phyloP scores from a whole-genome alignment of 164 flowering plant genomes.

The Cinnamomum chago region DNA sequence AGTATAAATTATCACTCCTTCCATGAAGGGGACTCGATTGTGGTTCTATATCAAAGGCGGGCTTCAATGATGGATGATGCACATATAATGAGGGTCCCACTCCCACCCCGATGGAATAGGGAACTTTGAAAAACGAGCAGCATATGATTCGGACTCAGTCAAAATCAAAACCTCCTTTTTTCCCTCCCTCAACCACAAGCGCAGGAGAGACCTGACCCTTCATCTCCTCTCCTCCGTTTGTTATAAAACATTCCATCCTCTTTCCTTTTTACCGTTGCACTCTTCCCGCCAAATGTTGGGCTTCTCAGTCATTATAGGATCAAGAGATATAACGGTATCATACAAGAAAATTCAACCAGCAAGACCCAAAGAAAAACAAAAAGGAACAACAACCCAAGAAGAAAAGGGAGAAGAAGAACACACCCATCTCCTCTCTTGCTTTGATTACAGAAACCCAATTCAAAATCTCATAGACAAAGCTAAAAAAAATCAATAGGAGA shows the following conservation, averaged over 20 bases:
- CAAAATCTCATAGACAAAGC: background rate
- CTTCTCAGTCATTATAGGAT: constrained; percentile 3
- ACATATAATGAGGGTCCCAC: too few relatives aligned
- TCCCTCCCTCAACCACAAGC: too few relatives aligned
- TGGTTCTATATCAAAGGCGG: too few relatives aligned
- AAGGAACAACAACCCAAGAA: background rate
- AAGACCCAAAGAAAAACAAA: background rate
- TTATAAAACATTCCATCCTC: background rate
- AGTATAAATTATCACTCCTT: too few relatives aligned
- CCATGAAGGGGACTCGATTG: too few relatives aligned
- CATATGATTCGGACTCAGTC: too few relatives aligned
- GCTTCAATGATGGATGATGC: too few relatives aligned
- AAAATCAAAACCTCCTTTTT: too few relatives aligned
- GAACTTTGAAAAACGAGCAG: too few relatives aligned
- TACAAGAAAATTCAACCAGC: background rate
- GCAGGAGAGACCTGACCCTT: background rate
- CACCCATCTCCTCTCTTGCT: background rate
- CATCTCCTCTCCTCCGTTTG: background rate
- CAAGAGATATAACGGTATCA: background rate
- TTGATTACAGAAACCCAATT: background rate
- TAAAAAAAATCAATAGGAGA: background rate
- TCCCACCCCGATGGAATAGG: too few relatives aligned
- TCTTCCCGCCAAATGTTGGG: constrained; percentile 14
- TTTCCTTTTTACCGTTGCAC: background rate
- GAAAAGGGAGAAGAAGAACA: background rate